Conservation (phyloP, 2,329 filamentous ascomycete genomes). For the Trichoderma koningiopsis region DNA sequence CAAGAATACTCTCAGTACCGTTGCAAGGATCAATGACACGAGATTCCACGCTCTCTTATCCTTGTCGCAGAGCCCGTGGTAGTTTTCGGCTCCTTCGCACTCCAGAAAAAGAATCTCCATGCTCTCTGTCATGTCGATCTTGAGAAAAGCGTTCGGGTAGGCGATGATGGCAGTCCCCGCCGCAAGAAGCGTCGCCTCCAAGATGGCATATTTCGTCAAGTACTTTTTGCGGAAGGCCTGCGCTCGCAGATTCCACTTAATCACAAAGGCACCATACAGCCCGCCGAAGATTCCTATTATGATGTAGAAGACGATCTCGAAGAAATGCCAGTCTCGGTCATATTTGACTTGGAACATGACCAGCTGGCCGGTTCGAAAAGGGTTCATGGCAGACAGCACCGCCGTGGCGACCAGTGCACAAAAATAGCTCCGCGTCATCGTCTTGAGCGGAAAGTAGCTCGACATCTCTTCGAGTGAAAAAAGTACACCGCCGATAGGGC, state of each 20-base stretch:
- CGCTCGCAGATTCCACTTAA: slow-evolving; percentile 92
- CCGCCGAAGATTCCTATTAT: slow-evolving; percentile 91
- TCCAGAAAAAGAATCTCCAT: slow-evolving; percentile 98
- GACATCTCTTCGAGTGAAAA: slow-evolving; percentile 99
- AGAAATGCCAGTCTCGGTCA: slow-evolving; percentile 96
- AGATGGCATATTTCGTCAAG: slow-evolving; percentile 76
- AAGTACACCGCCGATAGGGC: slow-evolving; percentile 92
- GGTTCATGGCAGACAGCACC: slow-evolving; percentile 92
- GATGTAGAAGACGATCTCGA: slow-evolving; percentile 91
- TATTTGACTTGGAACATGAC: slow-evolving; percentile 99
- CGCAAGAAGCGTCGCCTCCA: slow-evolving; percentile 84
- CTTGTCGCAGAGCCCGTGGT: slow-evolving; percentile 82
- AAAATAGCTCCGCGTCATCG: slow-evolving; percentile 97
- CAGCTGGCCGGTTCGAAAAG: slow-evolving; percentile 92
- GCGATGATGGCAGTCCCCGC: slow-evolving; percentile 86
- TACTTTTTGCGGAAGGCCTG: slow-evolving; percentile 96
- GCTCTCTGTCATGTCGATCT: slow-evolving; percentile 98
- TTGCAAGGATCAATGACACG: slow-evolving; percentile 75
- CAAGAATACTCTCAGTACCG: slow-evolving; percentile 75
- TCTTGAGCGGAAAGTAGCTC: slow-evolving; percentile 93
- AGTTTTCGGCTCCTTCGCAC: slow-evolving; percentile 86
- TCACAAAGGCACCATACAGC: slow-evolving; percentile 93
- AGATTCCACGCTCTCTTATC: slow-evolving; percentile 78
- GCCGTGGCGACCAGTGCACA: slow-evolving; percentile 94
- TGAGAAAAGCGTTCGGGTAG: slow-evolving; percentile 92